A percentile compares a stretch with the other conserved stretches of the same genome.
phyloP scores from a whole-genome alignment of 1,284 basidiomycete genomes.

The Ustilago nuda region DNA sequence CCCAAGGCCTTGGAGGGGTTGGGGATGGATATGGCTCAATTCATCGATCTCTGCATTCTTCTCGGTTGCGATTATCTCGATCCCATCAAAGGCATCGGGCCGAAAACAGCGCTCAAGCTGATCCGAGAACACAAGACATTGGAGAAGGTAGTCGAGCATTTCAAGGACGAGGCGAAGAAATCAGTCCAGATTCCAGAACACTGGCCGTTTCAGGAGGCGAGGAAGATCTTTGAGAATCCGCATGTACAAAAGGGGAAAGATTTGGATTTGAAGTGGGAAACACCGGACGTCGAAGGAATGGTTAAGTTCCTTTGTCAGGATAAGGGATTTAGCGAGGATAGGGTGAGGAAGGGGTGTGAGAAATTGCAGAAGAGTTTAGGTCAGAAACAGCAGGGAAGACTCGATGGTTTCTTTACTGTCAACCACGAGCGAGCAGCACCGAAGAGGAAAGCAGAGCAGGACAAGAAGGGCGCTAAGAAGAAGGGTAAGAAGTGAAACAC shows the following conservation, averaged over 20 bases:
- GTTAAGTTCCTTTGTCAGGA: slow-evolving; percentile 93
- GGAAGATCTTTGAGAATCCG: slow-evolving; percentile 86
- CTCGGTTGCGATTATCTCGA: slow-evolving; percentile 98
- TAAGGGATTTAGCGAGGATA: slow-evolving; percentile 98
- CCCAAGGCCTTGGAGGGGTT: slow-evolving; percentile 86
- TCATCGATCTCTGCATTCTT: slow-evolving; percentile 95
- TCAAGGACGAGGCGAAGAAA: slow-evolving; percentile 71
- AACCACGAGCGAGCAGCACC: slow-evolving; percentile 26
- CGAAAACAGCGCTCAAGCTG: slow-evolving; percentile 94
- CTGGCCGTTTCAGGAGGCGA: slow-evolving; percentile 96
- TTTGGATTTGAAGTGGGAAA: slow-evolving; percentile 95
- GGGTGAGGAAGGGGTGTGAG: slow-evolving; percentile 93
- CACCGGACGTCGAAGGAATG: slow-evolving; percentile 91
- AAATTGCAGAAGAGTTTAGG: slow-evolving; percentile 88
- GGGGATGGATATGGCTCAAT: slow-evolving; percentile 91
- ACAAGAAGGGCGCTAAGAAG: slow-evolving; percentile 42
- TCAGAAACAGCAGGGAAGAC: slow-evolving; percentile 92
- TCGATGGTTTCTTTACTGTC: slow-evolving; percentile 87
- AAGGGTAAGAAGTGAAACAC: slow-evolving; percentile 47
- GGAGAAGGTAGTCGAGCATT: slow-evolving; percentile 82
- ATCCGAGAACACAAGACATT: slow-evolving; percentile 86
- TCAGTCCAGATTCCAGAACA: slow-evolving; percentile 81
- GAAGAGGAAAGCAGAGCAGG: slow-evolving; percentile 46
- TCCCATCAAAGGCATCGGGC: slow-evolving; percentile 92
- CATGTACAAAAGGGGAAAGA: slow-evolving; percentile 88